These are phyloP conservation scores for Oryza brachyantha DNA, from an alignment of 176 grass and related monocot genomes.

Conservation along the genomic window DNA sequence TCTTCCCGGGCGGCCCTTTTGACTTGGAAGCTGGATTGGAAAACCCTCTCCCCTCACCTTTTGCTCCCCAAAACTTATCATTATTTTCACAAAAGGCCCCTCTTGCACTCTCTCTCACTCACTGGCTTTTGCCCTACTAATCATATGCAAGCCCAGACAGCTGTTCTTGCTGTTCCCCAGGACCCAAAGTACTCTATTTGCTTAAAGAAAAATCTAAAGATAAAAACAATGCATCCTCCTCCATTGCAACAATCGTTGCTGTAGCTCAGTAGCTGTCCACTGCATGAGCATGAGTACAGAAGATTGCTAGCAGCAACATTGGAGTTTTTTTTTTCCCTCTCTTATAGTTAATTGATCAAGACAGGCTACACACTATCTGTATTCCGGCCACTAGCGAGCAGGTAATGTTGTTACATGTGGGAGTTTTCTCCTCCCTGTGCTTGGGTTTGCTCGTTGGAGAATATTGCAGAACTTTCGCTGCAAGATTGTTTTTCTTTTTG, in stretches of 20 bases:
- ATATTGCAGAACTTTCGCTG: conserved; percentile 8
- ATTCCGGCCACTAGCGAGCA: conserved; percentile 17
- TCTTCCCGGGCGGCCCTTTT: conserved; percentile 40
- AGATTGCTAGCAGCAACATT: not conserved
- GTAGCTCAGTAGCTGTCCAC: conserved; percentile 11
- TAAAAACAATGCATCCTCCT: conserved; percentile 21
- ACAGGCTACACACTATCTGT: not conserved
- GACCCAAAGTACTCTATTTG: conserved; percentile 27
- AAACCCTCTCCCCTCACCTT: conserved; percentile 7
- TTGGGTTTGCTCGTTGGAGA: conserved; percentile 11
- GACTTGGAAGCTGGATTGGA: conserved; percentile 37
- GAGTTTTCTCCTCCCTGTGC: not conserved
- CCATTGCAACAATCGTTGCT: conserved; percentile 18
- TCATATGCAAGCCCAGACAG: conserved; percentile 38
- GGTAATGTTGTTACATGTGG: conserved; percentile 25
- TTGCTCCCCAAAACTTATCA: not conserved
- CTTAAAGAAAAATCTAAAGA: not conserved
- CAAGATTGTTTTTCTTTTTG: not conserved
- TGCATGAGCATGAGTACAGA: not conserved
- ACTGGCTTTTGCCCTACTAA: conserved; percentile 26
- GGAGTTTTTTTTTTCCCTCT: not conserved
- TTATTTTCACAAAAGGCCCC: conserved; percentile 31
- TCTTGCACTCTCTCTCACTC: not conserved
- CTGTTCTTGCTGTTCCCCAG: conserved; percentile 50
- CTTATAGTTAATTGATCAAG: not conserved